Percentiles rank a stretch among this genome's conserved stretches.
These are phyloP conservation scores for Colletotrichum chlorophyti DNA, from an alignment of 2,329 filamentous ascomycete species.

Conservation along the genomic window DNA sequence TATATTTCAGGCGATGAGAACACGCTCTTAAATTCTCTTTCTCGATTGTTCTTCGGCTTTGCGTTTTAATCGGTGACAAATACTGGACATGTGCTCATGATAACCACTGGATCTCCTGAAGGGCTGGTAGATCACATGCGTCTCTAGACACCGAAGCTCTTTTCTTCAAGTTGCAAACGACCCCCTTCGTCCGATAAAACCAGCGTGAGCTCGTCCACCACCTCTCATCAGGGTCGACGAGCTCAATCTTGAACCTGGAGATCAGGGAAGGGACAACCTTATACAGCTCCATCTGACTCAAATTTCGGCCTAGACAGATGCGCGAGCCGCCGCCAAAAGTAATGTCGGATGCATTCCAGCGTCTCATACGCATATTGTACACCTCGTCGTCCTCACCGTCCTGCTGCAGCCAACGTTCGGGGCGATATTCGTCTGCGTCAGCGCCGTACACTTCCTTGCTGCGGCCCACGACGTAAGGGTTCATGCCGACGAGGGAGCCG, in stretches of 20 bases:
- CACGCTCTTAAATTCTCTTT: too few relatives aligned
- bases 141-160: neutral
- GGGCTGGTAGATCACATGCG: too few relatives aligned
- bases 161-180: conserved; percentile 30
- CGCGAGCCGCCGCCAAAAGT: conserved; percentile 48
- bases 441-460: conserved; percentile 51
- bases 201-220: conserved; percentile 31
- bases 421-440: conserved; percentile 51
- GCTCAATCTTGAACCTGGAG: conserved; percentile 45
- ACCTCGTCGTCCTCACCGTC: conserved; percentile 38
- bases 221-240: conserved; percentile 36
- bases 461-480: conserved; percentile 44
- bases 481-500: conserved; percentile 49
- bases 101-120: too few relatives aligned
- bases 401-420: conserved; percentile 54
- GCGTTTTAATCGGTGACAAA: too few relatives aligned
- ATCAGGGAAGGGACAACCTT: conserved; percentile 51
- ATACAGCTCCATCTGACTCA: conserved; percentile 41
- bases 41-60: too few relatives aligned
- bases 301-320: conserved; percentile 46
- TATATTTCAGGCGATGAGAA: too few relatives aligned
- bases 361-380: conserved; percentile 40
- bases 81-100: neutral
- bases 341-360: conserved; percentile 46
- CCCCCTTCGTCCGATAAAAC: conserved; percentile 30